Evolutionary conservation across 306 rosid genomes (phyloP), one percentile per base, ranked within the genome.

Genomic region (Cicer yamashitae): DNA sequence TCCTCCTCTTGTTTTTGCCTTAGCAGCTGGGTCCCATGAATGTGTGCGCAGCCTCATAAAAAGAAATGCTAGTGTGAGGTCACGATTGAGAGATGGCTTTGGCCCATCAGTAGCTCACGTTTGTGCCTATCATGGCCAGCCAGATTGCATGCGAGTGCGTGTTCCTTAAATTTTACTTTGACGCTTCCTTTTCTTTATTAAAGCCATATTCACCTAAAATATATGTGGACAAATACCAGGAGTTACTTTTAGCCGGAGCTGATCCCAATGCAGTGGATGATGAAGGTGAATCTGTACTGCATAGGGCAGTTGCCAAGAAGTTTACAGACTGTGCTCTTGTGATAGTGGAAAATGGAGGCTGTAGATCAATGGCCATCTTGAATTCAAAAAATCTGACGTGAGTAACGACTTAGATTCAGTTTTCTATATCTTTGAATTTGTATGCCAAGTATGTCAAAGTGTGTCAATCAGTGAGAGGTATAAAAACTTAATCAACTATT

Each of bases 81-180:
- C 97, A 56, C 82, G 91, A 71, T 87, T 92, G 86, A 89, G 96
- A 82, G 97, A 94, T 69, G 99, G 97, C 70, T 39, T 84, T 41
- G 99, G 99, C 79, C 97, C 97, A 17, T 92, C 96, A n/a, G 91
- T 92, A 77, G 97, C 97, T 75, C 97, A 94, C 44, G 96, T 92
- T 45, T 94, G 99, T 87, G 99, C 99, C 53, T 90, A 89, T 80
- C 99, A 94, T 75, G 99, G 99, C 40, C 99, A 94, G 78, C 99
- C 99, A 38, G 97, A 94, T 89, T 94, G 99, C 83, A 94, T 94
- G 99, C 93, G 84, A 62, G 99, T 94, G 89, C 74, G 99, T 87
- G 69, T 79, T 70, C 80, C 39, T 15, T 85, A 80, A 58, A 75
- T 62, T 66, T 56, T 58, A 47, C 61, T 59, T 67, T 22, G 70